Base-by-base conservation (phyloP, 352 stramenopile species). In the Pythium biforme region DNA sequence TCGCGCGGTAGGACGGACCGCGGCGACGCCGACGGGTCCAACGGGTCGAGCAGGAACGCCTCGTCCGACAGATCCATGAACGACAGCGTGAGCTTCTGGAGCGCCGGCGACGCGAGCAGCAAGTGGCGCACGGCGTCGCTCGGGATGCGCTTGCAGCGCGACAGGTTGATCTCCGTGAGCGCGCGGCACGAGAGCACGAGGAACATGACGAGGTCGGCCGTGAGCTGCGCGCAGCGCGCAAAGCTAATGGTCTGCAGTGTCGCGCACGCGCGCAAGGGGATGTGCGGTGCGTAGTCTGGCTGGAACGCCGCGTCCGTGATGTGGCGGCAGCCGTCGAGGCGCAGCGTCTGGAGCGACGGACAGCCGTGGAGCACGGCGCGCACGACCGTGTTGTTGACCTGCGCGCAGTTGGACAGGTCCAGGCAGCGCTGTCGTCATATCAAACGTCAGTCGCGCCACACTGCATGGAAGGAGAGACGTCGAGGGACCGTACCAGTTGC, bases 261-360 rank as follows among this genome's bases (percentile, higher is more conserved):
- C 12, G 82, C 81, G 49, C 80, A 93, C n/a, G 83, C 81, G 39
- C 73, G 75, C 41, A 94, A 59, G 9, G 76, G 78, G 46, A 86
- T 87, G 51, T 86, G 81, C 4, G 84, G 82, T 20, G 82, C 81
- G 70, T 90, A 81, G 29, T 94, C 83, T 6, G 82, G 81, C 72
- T 94, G 85, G 74, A 95, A 95, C 12, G 87, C 87, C 3, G 85
- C 83, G 59, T 95, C 87, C 0, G 87, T 95, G 72, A 94, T 91
- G 68, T 94, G 85, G 55, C 83, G 82, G 55, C 85, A 94, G 59
- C 84, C 86, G 68, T 93, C 87, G 39, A 95, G 69, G n/a, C 84
- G 80, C 58, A 95, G 68, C 37, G 77, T 86, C 73, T 94, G 83
- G 47, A 95, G 70, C 37, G 75, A 76, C 47, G 78, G 68, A 62